Conservation (phyloP, 1,284 basidiomycete species). For the Xanthoconium separans region DNA sequence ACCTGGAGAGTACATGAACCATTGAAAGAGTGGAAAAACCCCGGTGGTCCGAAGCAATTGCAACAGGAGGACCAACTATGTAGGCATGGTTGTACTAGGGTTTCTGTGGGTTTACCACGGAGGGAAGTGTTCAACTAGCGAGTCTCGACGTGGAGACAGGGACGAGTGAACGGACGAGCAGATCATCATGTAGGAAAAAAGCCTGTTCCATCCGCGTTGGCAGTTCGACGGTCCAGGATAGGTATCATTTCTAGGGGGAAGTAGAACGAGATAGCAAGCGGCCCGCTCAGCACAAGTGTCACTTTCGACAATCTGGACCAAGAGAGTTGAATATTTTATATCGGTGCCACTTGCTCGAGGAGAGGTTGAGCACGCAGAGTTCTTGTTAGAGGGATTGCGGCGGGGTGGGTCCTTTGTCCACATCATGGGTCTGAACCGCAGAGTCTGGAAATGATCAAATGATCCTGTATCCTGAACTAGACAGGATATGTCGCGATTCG, state of each 20-base stretch:
- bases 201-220: too few relatives aligned
- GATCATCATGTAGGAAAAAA: too few relatives aligned
- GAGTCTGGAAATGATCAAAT: too few relatives aligned
- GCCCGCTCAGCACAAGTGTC: not conserved
- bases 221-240: too few relatives aligned
- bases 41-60: constrained; percentile 20
- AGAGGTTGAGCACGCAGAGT: constrained; percentile 13
- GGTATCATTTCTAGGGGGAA: too few relatives aligned
- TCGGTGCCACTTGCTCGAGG: constrained; percentile 21
- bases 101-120: constrained; percentile 9
- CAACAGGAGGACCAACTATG: constrained; percentile 14
- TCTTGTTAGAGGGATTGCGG: constrained; percentile 17
- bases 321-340: constrained; percentile 24
- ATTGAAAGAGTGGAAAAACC: constrained; percentile 23
- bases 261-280: not conserved
- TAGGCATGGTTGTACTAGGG: constrained; percentile 9
- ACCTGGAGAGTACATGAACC: constrained; percentile 13
- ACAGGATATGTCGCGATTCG: too few relatives aligned
- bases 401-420: constrained; percentile 14
- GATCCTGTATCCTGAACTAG: too few relatives aligned
- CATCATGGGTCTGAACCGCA: too few relatives aligned
- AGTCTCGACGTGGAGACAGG: not conserved
- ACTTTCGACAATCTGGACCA: constrained; percentile 15
- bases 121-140: constrained; percentile 12
- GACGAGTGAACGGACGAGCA: not conserved